Evolutionary conservation across 1,139 yeast genomes (phyloP).

Genomic region (Hemisphaericaspora xylofermentans): DNA sequence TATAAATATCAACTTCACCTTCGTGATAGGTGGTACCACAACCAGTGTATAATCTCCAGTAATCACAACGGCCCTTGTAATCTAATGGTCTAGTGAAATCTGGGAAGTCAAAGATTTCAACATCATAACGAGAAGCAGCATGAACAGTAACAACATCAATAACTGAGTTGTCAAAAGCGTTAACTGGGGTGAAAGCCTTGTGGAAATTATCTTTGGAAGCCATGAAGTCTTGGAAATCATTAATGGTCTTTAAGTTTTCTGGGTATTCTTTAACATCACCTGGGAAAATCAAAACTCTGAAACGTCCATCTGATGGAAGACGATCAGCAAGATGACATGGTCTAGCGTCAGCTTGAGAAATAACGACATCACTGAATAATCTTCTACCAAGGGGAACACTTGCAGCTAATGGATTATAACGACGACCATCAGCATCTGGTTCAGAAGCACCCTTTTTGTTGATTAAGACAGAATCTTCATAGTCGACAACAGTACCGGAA

Average conservation of each 20-base stretch:
- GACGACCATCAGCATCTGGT: conserved; percentile 9
- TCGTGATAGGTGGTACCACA: conserved; percentile 18
- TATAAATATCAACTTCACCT: conserved; percentile 19
- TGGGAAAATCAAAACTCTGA: conserved; percentile 26
- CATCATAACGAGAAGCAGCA: conserved; percentile 17
- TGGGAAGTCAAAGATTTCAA: conserved; percentile 29
- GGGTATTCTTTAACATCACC: conserved; percentile 20
- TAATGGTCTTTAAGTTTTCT: conserved; percentile 13
- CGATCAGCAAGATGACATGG: conserved; percentile 25
- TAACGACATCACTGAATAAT: conserved; percentile 21
- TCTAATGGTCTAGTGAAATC: conserved; percentile 25
- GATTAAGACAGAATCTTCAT: conserved; percentile 19
- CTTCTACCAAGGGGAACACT: conserved; percentile 28
- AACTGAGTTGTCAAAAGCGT: conserved; percentile 24
- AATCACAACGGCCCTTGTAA: conserved; percentile 26
- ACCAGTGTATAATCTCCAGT: conserved; percentile 29
- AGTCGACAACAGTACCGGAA: conserved; percentile 33
- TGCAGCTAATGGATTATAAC: conserved; percentile 16
- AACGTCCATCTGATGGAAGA: conserved; percentile 23
- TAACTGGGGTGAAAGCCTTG: conserved; percentile 24
- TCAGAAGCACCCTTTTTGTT: conserved; percentile 6
- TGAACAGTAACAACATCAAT: conserved; percentile 26
- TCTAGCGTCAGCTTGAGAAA: conserved; percentile 25
- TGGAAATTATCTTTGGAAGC: conserved; percentile 15
- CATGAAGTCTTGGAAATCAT: conserved; percentile 18